Evolutionary conservation across 441 rosid species (phyloP), one percentile per base, ranked within the genome.

Genomic region (Capsella rubella): DNA sequence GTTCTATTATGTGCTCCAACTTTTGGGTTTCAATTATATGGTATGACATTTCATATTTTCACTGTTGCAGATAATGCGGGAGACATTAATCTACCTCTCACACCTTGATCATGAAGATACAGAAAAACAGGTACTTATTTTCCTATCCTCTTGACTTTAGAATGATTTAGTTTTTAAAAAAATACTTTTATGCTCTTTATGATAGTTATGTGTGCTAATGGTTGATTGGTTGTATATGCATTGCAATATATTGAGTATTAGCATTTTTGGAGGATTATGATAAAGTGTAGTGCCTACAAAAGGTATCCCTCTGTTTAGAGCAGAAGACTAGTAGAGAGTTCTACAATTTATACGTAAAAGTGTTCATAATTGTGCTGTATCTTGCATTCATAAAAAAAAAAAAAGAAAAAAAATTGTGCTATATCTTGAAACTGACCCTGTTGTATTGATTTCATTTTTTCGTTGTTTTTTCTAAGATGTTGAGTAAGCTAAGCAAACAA

Each of bases 81-180:
- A 94, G 84, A 96, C 99, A 15, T 77, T 96, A 34, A 89, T 94
- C 64, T 96, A 96, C 83, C 80, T 96, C 78, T 87, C 99, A 54
- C 97, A 96, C 81, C 96, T 96, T 72, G 99, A 96, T 78, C 99
- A 96, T 13, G 98, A 94, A 12, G 99, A 96, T 82, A 96, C 99
- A 42, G 99, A 96, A 85, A 93, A 87, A 75, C 98, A 92, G 98
- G 99, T 96, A 86, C 49, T 5, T 53, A 3, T 35, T 72, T 46
- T 55, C 39, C 37, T 28, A 56, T 35, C 57, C 39, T 73, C 43
- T 55, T 47, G 32, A 57, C 39, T 73, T 43, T 73, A 56, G 32
- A 57, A 49, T 73, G 28, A 46, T 32, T 21, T 27, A 14, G 51
- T 53, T 51, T 66, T 66, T 6, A 40, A 40, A 25, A 66, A 5